A percentile compares a stretch with the other conserved stretches of the same genome.
These are phyloP conservation scores for Lasiodiplodia gonubiensis DNA, from an alignment of 2,329 filamentous ascomycete species.

Conservation along the genomic window DNA sequence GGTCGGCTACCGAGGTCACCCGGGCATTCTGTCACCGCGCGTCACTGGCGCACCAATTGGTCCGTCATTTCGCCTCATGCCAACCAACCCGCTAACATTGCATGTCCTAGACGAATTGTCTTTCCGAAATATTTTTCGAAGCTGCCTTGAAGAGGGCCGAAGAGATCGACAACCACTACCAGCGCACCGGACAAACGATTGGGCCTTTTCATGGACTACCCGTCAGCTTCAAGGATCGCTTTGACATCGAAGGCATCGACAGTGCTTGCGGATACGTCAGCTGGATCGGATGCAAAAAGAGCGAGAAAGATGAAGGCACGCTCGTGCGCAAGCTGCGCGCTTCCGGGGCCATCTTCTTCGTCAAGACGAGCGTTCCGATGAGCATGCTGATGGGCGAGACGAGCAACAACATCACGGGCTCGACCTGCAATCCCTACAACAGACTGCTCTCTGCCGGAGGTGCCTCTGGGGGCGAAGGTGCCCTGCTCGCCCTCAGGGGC, in stretches of 20 bases:
- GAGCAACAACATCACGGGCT: conserved; percentile 58
- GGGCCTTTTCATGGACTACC: conserved; percentile 48
- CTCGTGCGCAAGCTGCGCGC: conserved; percentile 57
- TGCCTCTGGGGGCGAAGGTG: conserved; percentile 41
- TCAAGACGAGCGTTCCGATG: conserved; percentile 59
- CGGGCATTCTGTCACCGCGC: conserved; percentile 14
- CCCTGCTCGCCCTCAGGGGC: conserved; percentile 35
- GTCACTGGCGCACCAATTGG: conserved; percentile 1
- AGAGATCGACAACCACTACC: conserved; percentile 32
- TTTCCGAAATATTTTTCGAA: conserved; percentile 48
- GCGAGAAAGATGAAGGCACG: conserved; percentile 56
- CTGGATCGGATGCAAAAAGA: conserved; percentile 34
- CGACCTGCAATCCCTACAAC: conserved; percentile 55
- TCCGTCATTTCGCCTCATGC: background rate
- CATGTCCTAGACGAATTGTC: conserved; percentile 30
- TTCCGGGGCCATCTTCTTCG: conserved; percentile 59
- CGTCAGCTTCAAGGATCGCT: conserved; percentile 49
- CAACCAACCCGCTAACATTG: background rate
- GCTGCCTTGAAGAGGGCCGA: conserved; percentile 41
- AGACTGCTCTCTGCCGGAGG: conserved; percentile 54
- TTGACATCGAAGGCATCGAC: conserved; percentile 50
- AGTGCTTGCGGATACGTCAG: conserved; percentile 60
- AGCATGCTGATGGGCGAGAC: conserved; percentile 64
- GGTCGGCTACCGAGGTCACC: conserved; percentile 7
- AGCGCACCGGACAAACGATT: conserved; percentile 35